Evolutionary conservation across 2,329 filamentous ascomycete genomes (phyloP).

Genomic region (Grosmannia huntii): DNA sequence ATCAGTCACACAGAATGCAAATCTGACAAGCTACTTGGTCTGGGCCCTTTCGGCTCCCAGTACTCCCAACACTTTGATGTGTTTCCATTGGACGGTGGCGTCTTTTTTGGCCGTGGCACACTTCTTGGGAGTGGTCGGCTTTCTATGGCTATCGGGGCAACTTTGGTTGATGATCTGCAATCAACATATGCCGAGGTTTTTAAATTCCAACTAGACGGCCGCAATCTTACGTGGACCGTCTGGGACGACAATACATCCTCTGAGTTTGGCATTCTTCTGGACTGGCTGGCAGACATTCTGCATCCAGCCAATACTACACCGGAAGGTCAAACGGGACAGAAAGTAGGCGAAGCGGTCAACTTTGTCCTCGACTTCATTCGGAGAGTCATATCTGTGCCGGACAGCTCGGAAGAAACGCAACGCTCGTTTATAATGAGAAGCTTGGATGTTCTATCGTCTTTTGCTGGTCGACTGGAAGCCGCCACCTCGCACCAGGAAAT

Average conservation of each 20-base stretch:
- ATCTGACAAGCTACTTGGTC: conserved; percentile 32
- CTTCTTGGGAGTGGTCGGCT: conserved; percentile 43
- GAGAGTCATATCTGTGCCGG: conserved; percentile 26
- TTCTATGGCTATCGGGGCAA: conserved; percentile 22
- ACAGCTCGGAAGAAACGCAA: conserved; percentile 19
- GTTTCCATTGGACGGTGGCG: conserved; percentile 41
- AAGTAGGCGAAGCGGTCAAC: conserved; percentile 20
- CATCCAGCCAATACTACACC: not conserved
- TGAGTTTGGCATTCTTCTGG: conserved; percentile 48
- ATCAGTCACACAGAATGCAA: conserved; percentile 8
- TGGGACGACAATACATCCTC: conserved; percentile 49
- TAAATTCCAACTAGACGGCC: conserved; percentile 30
- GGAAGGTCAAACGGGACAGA: not conserved
- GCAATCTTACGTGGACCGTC: conserved; percentile 37
- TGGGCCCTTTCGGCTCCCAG: conserved; percentile 47
- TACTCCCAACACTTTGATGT: conserved; percentile 52
- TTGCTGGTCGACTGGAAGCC: conserved; percentile 22
- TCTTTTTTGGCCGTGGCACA: conserved; percentile 48
- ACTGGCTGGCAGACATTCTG: conserved; percentile 30
- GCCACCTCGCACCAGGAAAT: not conserved
- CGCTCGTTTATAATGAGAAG: conserved; percentile 30
- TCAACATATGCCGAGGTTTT: conserved; percentile 7
- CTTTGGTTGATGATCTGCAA: conserved; percentile 19
- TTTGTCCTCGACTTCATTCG: conserved; percentile 38
- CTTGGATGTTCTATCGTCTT: conserved; percentile 28